A percentile compares a stretch with the other conserved stretches of the same genome.
Conservation (phyloP, 768 basidiomycete species). For the Lentinula boryana region DNA sequence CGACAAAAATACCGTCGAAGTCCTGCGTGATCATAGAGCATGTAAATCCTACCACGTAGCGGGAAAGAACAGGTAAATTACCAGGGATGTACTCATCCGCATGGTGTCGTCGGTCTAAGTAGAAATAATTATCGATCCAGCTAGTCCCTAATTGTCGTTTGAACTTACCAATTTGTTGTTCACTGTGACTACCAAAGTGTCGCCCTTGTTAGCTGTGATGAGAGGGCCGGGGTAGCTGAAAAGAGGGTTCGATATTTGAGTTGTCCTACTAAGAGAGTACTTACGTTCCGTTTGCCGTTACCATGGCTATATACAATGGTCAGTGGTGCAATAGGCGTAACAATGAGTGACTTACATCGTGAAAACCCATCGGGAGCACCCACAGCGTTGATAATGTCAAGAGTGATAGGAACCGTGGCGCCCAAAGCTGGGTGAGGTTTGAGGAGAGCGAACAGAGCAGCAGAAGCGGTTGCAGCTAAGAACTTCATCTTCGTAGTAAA, state of each 20-base stretch:
- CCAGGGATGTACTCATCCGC: constrained; percentile 18
- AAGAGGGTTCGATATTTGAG: background rate
- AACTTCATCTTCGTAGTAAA: constrained; percentile 1
- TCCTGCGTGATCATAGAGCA: constrained; percentile 13
- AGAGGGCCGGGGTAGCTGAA: background rate
- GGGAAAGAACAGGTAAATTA: background rate
- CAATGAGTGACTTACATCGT: background rate
- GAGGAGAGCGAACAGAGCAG: background rate
- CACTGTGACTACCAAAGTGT: constrained; percentile 32
- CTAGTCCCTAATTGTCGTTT: constrained; percentile 11
- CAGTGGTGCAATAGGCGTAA: constrained; percentile 11
- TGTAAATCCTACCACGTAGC: background rate
- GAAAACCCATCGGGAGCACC: constrained; percentile 38
- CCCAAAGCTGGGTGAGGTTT: background rate
- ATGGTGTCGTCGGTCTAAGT: constrained; percentile 17
- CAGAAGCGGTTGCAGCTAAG: constrained; percentile 1
- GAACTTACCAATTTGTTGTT: constrained; percentile 35
- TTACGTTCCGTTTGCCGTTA: constrained; percentile 5
- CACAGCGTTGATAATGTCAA: constrained; percentile 27
- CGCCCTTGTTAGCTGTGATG: constrained; percentile 32
- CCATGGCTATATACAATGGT: constrained; percentile 4
- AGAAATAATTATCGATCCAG: background rate
- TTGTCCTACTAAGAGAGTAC: background rate
- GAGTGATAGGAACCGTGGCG: constrained; percentile 19
- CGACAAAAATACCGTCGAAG: constrained; percentile 22